These are phyloP conservation scores for Geotrichum aggregatum DNA, from an alignment of 1,139 yeast species.

Conservation along the genomic window DNA sequence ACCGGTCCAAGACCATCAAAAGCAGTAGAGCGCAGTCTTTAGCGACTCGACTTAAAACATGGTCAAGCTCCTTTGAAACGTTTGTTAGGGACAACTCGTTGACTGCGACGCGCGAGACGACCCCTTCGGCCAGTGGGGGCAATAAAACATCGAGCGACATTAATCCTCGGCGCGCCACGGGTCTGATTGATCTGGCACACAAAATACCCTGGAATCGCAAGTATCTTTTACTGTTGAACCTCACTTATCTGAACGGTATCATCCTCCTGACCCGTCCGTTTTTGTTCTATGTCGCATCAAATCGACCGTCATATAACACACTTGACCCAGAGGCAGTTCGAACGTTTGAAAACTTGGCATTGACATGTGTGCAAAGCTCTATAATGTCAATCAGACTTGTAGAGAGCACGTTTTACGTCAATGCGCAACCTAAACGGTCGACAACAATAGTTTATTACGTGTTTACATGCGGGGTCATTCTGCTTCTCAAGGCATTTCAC, in stretches of 20 bases:
- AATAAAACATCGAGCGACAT: background rate
- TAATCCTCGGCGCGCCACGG: conserved; percentile 1
- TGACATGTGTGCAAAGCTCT: conserved; percentile 42
- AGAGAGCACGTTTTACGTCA: conserved; percentile 33
- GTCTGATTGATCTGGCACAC: conserved; percentile 18
- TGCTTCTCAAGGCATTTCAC: conserved; percentile 23
- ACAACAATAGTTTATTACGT: conserved; percentile 32
- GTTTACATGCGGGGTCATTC: conserved; percentile 26
- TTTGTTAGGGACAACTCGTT: conserved; percentile 8
- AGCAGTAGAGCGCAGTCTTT: conserved; percentile 15
- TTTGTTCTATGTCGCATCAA: conserved; percentile 40
- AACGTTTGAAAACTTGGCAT: conserved; percentile 29
- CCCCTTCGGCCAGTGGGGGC: background rate
- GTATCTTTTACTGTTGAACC: conserved; percentile 39
- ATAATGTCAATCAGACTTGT: conserved; percentile 40
- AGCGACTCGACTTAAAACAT: conserved; percentile 31
- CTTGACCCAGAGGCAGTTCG: conserved; percentile 25
- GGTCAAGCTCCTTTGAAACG: conserved; percentile 25
- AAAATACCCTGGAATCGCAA: conserved; percentile 28
- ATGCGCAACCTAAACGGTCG: conserved; percentile 39
- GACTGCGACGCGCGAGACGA: background rate
- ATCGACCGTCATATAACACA: background rate
- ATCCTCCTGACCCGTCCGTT: conserved; percentile 48
- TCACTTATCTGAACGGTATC: conserved; percentile 44
- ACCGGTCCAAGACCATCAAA: conserved; percentile 11